Evolutionary conservation across 371 early-diverging fungal genomes (phyloP).

Genomic region (Mortierella sp.): DNA sequence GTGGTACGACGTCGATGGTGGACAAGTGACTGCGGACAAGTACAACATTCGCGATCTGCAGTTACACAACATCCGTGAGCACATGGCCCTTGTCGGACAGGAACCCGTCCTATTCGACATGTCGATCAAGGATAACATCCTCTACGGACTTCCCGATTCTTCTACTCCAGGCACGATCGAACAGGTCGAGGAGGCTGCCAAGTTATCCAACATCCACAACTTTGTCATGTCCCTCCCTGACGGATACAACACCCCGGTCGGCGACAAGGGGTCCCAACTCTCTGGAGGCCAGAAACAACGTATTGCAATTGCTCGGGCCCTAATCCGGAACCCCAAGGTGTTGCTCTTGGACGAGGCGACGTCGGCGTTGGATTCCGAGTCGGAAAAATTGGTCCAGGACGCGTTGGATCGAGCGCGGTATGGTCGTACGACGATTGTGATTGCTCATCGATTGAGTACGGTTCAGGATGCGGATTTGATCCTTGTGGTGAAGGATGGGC

Average conservation of each 20-base stretch:
- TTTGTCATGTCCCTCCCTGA: slow-evolving; percentile 77
- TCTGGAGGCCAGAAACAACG: slow-evolving; percentile 84
- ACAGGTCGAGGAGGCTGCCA: slow-evolving; percentile 72
- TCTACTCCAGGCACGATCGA: slow-evolving; percentile 75
- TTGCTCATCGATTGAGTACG: slow-evolving; percentile 81
- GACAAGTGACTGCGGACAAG: slow-evolving; percentile 64
- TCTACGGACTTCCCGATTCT: slow-evolving; percentile 65
- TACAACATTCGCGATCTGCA: slow-evolving; percentile 74
- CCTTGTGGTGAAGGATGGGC: slow-evolving; percentile 80
- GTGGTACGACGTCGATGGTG: slow-evolving; percentile 78
- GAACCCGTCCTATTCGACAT: slow-evolving; percentile 90
- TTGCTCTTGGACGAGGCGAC: slow-evolving; percentile 98
- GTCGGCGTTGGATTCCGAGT: slow-evolving; percentile 90
- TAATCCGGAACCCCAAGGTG: slow-evolving; percentile 87
- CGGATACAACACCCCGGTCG: slow-evolving; percentile 86
- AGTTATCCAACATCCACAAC: slow-evolving; percentile 84
- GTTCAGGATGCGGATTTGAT: slow-evolving; percentile 85
- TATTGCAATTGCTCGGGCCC: slow-evolving; percentile 77
- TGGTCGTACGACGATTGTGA: slow-evolving; percentile 77
- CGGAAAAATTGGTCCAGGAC: slow-evolving; percentile 91
- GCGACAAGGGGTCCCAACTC: slow-evolving; percentile 80
- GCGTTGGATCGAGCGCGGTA: slow-evolving; percentile 84
- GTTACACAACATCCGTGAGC: slow-evolving; percentile 73
- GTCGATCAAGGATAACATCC: slow-evolving; percentile 90
- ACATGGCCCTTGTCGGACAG: slow-evolving; percentile 90